phyloP scores from a whole-genome alignment of 768 basidiomycete species.

The Fibroporia radiculosa region DNA sequence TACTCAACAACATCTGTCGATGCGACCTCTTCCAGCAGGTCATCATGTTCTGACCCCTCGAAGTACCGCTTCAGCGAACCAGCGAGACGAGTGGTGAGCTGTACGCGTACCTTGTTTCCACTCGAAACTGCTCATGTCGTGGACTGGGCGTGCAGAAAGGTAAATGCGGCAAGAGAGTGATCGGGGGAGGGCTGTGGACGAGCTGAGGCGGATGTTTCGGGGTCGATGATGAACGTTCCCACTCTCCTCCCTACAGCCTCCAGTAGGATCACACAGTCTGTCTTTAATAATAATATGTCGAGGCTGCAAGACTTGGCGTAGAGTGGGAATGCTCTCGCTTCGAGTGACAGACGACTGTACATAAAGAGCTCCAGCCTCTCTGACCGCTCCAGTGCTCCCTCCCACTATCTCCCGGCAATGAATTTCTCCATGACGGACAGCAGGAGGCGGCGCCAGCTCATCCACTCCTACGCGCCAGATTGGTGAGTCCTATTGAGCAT shows the following conservation, averaged over 20 bases:
- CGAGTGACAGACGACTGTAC: not conserved
- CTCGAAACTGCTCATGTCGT: conserved; percentile 24
- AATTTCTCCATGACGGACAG: not conserved
- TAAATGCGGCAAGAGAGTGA: not conserved
- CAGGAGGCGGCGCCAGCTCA: conserved; percentile 18
- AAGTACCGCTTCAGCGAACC: conserved; percentile 6
- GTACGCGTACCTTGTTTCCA: conserved; percentile 44
- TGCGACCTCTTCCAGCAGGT: conserved; percentile 52
- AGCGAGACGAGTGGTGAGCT: not conserved
- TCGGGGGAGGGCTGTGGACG: not conserved
- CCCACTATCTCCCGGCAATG: not conserved
- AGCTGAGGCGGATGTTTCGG: not conserved
- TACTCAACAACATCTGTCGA: conserved; percentile 59
- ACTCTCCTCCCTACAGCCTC: no score
- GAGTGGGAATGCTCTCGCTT: not conserved
- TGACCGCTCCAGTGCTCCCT: not conserved
- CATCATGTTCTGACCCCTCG: conserved; percentile 44
- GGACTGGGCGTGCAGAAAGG: not conserved
- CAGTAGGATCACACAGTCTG: no score
- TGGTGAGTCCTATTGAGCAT: conserved; percentile 44
- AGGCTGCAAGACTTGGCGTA: no score
- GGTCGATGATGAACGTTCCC: not conserved
- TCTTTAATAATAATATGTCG: no score
- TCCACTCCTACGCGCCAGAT: conserved; percentile 66
- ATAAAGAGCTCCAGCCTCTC: not conserved